Base-by-base conservation (phyloP, 164 flowering plant genomes). In the Liriodendron chinense region DNA sequence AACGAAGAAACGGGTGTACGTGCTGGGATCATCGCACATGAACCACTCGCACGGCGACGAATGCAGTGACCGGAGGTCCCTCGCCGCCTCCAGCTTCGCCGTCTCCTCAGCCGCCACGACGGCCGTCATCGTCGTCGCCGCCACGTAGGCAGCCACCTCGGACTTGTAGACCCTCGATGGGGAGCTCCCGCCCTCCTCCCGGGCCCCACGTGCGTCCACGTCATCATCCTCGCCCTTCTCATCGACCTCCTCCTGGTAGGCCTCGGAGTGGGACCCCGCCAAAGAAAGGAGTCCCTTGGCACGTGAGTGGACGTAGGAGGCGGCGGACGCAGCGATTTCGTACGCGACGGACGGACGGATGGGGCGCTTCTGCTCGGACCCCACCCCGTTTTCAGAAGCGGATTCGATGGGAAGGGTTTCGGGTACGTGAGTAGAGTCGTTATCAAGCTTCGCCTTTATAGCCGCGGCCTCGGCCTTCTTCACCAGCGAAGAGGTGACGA, bases 31-130 rank as follows among this genome's bases (percentile, higher is more conserved):
- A 75, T 96, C 99, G 71, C 96, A 91, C 10, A 94, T 74, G 74
- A 94, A 96, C 99, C 99, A 96, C 71, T 94, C 95, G 65, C 98
- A 92, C 20, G 99, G 99, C 1, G 95, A 88, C 1, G 95, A 91
- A 65, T 90, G 92, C 69, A 90, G 87, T 20, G 99, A 94, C 57
- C 82, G 96, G 43, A 94, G 92, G 48, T 88, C 90, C 80, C 72
- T 88, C 24, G 98, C 98, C 7, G 92, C 91, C 78, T 87, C 87
- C 73, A 83, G 85, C 77, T 89, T 95, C 61, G 85, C 88, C 68
- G 75, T 75, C 84, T 93, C 96, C 72, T 86, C 90, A 0, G 98
- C 99, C 1, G 95, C 96, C 25, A 95, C 98, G 72, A 93, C 93
- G 20, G 97, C 86, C 7, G 96, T 95, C 94, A 93, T 90, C 20